Conservation (phyloP, 1,284 basidiomycete genomes). For the Cyathus olla region DNA sequence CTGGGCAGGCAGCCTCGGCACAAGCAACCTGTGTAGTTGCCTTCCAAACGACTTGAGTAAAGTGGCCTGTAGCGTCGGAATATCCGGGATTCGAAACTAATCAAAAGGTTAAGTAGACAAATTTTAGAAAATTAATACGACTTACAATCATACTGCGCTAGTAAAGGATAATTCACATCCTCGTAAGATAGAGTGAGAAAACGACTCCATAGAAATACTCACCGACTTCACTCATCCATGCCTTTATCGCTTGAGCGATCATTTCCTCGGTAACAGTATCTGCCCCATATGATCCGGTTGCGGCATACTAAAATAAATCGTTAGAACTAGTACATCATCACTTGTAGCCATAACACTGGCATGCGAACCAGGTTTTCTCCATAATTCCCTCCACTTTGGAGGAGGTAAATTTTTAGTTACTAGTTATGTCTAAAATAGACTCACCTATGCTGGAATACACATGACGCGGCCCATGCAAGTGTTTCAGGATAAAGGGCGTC, state of each 20-base stretch:
- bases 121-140: neutral
- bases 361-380: conserved; percentile 20
- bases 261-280: conserved; percentile 15
- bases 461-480: conserved; percentile 14
- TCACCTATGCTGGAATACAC: conserved; percentile 21
- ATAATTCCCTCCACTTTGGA: conserved; percentile 8
- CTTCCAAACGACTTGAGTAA: conserved; percentile 33
- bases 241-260: conserved; percentile 10
- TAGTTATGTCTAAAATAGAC: neutral
- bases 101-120: neutral
- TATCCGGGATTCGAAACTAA: conserved; percentile 19
- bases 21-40: conserved; percentile 28
- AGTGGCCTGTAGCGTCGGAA: conserved; percentile 16
- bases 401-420: neutral
- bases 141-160: conserved; percentile 13
- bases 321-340: neutral
- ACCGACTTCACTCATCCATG: conserved; percentile 24
- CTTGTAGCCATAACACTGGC: no score
- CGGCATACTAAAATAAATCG: neutral
- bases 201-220: conserved; percentile 2
- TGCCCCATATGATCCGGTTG: conserved; percentile 11
- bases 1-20: conserved; percentile 22
- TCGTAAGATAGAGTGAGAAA: neutral
- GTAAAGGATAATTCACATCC: neutral
- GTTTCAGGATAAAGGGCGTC: conserved; percentile 14